Evolutionary conservation across 164 flowering plant species (phyloP).

Genomic region (Pachysandra terminalis): DNA sequence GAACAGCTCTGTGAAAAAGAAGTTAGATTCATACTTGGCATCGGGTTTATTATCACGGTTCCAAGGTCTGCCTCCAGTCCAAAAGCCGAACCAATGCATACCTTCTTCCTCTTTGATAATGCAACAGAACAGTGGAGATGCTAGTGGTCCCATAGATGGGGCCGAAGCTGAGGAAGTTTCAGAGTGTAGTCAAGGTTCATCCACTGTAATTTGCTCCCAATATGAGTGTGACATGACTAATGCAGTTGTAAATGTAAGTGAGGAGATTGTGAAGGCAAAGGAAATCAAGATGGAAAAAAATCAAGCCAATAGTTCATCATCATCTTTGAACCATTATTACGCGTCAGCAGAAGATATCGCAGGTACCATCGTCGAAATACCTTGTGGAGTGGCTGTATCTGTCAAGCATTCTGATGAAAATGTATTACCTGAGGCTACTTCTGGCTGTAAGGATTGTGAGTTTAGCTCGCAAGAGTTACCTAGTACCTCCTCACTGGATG

Average conservation of each 20-base stretch:
- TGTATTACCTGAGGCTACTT: conserved; percentile 22
- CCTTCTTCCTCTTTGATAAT: conserved; percentile 43
- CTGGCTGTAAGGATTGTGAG: conserved; percentile 19
- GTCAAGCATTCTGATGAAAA: conserved; percentile 25
- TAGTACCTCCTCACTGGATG: conserved; percentile 27
- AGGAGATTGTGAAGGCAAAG: conserved; percentile 27
- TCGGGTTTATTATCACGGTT: conserved; percentile 77
- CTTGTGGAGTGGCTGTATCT: conserved; percentile 27
- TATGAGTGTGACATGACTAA: conserved; percentile 38
- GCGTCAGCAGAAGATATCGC: conserved; percentile 37
- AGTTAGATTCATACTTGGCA: conserved; percentile 70
- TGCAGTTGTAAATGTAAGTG: conserved; percentile 23
- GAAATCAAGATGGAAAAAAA: conserved; percentile 31
- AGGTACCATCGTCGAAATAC: conserved; percentile 33
- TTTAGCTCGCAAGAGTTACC: conserved; percentile 32
- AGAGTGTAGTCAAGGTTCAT: conserved; percentile 79
- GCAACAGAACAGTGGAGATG: conserved; percentile 53
- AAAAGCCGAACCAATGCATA: conserved; percentile 33
- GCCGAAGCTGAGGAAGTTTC: conserved; percentile 58
- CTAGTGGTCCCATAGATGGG: conserved; percentile 36
- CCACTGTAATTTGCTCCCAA: conserved; percentile 38
- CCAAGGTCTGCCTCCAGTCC: conserved; percentile 43
- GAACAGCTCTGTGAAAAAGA: conserved; percentile 97
- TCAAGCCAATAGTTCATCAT: conserved; percentile 34
- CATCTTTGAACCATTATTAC: conserved; percentile 41